Base-by-base conservation (phyloP, 2,329 filamentous ascomycete genomes). In the Diaporthe vaccinii region DNA sequence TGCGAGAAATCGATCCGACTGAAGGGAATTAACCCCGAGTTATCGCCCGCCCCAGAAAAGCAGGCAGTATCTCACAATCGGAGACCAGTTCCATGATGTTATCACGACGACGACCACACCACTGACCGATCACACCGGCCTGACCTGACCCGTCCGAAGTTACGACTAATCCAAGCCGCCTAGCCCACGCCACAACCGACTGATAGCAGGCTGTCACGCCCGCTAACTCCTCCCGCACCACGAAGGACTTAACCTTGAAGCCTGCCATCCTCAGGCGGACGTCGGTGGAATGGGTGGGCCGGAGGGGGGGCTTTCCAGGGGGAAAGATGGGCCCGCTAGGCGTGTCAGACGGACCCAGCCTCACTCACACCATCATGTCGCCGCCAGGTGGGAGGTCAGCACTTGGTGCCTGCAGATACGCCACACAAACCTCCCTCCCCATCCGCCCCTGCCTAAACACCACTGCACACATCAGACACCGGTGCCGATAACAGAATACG, bases 371-470 rank as follows among this genome's bases (percentile, higher is more conserved):
- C 65, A 68, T 68, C 22, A 53, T 34, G 31, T 53, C 8, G 49
- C 46, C 46, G 46, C 34, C n/a, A 28, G 46, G 31, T 53, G 31
- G 65, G 65, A 68, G 46, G 65, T 68, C 65, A 68, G 65, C 65
- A 68, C 65, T 68, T 68, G 65, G 46, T 68, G 61, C 65, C 65
- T 68, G 65, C 65, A 68, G 65, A 68, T 55, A 20, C 46, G 31
- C 46, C 65, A 68, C 46, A 68, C 46, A 68, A 39, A 68, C 31
- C 44, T 25, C 8, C 15, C 25, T 41, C 14, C 25, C 39, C 14
- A 44, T 44, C 59, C n/a, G 22, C 62, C 62, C 44, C 31, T 68
- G 62, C 62, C 28, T 68, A 51, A 34, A 68, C 12, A 36, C 61
- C 41, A 36, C 41, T 39, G 46, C 61, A 41, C 28, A 14, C 20